Evolutionary conservation across 2,329 filamentous ascomycete species (phyloP).

Genomic region (Beauveria rudraprayagi): DNA sequence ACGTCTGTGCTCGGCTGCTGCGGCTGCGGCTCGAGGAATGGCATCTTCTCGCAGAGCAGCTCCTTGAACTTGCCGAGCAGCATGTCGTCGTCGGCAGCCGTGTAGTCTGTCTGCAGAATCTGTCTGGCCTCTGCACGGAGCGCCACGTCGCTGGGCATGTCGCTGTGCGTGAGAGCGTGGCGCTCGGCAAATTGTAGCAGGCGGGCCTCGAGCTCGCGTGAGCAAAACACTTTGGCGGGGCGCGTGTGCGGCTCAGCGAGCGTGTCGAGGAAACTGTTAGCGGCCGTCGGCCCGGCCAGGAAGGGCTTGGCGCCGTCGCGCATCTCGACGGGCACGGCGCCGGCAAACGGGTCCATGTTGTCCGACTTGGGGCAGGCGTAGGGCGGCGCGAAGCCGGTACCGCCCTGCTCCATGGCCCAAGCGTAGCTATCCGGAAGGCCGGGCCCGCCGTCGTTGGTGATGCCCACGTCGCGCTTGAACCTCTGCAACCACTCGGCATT

Average conservation of each 20-base stretch:
- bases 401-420: conserved; percentile 43
- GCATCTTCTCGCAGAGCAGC: conserved; percentile 28
- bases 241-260: conserved; percentile 36
- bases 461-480: conserved; percentile 51
- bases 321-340: conserved; percentile 26
- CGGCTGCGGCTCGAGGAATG: conserved; percentile 3
- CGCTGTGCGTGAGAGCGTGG: conserved; percentile 28
- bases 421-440: conserved; percentile 34
- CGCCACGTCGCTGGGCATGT: conserved; percentile 39
- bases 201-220: conserved; percentile 48
- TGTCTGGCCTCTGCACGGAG: conserved; percentile 39
- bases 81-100: conserved; percentile 46
- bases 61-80: conserved; percentile 47
- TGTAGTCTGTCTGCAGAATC: conserved; percentile 37
- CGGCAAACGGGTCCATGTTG: conserved; percentile 26
- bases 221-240: conserved; percentile 48
- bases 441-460: conserved; percentile 41
- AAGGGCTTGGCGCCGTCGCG: conserved; percentile 32
- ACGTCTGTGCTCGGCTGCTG: background rate
- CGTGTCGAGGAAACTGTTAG: conserved; percentile 40
- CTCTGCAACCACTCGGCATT: conserved; percentile 56
- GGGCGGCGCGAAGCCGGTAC: conserved; percentile 48
- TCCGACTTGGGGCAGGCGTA: conserved; percentile 39
- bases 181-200: conserved; percentile 40
- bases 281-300: conserved; percentile 33